Conservation (phyloP, 2,329 filamentous ascomycete genomes). For the Epicoccum nigrum region DNA sequence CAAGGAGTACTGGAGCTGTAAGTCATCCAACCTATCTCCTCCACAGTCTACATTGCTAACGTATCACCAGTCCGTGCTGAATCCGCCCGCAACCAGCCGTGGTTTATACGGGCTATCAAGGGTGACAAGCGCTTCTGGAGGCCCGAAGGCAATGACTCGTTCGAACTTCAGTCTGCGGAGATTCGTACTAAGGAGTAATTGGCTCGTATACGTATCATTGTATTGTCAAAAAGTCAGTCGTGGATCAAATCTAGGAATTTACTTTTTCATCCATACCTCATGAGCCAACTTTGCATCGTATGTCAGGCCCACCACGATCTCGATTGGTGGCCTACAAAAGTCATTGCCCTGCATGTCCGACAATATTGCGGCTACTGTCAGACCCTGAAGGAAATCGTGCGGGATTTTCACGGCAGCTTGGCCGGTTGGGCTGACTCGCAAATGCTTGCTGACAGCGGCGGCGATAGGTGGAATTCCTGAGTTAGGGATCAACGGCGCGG, state of each 20-base stretch:
- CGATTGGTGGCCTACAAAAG: not conserved
- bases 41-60: slow-evolving; percentile 9
- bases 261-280: not conserved
- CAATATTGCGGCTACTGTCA: not conserved
- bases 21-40: slow-evolving; percentile 8
- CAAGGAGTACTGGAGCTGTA: slow-evolving; percentile 40
- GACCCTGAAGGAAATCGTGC: not conserved
- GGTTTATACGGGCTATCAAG: slow-evolving; percentile 33
- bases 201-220: not conserved
- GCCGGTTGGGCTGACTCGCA: slow-evolving; percentile 15
- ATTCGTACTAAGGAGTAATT: slow-evolving; percentile 16
- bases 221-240: slow-evolving; percentile 2
- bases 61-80: slow-evolving; percentile 24
- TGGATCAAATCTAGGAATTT: not conserved
- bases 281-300: not conserved
- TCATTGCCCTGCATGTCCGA: slow-evolving; percentile 8
- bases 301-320: not conserved
- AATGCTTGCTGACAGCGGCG: slow-evolving; percentile 11
- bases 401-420: not conserved
- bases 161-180: slow-evolving; percentile 30
- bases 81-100: slow-evolving; percentile 31
- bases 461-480: slow-evolving; percentile 5
- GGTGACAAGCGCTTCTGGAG: slow-evolving; percentile 36
- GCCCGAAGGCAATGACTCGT: slow-evolving; percentile 24
- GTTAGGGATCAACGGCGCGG: slow-evolving; percentile 4